Evolutionary conservation across 345 rosid species (phyloP).

Genomic region (Populus nigra): DNA sequence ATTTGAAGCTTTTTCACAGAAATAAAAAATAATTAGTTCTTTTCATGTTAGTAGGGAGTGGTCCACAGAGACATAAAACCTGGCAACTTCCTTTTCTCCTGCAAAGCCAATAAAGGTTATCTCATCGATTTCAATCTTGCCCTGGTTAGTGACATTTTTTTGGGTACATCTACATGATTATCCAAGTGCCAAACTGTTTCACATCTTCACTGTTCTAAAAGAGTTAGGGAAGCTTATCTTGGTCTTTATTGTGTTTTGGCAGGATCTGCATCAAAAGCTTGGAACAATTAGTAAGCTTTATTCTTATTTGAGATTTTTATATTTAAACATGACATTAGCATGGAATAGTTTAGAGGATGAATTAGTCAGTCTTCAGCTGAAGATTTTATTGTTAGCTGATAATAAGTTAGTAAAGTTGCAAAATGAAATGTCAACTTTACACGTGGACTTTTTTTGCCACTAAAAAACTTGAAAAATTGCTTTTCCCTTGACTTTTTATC

Average conservation of each 20-base stretch:
- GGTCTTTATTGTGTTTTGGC: slow-evolving; percentile 22
- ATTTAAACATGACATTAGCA: neutral
- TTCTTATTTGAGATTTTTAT: neutral
- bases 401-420: neutral
- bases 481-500: neutral
- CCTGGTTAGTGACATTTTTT: slow-evolving; percentile 54
- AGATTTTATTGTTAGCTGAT: neutral
- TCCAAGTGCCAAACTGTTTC: neutral
- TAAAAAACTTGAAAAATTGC: neutral
- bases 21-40: slow-evolving; percentile 1
- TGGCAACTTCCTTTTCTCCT: slow-evolving; percentile 90
- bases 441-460: neutral
- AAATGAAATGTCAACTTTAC: neutral
- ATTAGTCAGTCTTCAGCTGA: neutral
- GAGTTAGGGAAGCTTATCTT: slow-evolving; percentile 8
- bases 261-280: slow-evolving; percentile 83
- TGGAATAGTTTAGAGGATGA: neutral
- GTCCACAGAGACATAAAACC: slow-evolving; percentile 98
- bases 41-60: slow-evolving; percentile 51
- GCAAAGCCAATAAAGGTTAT: slow-evolving; percentile 70
- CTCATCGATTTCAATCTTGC: slow-evolving; percentile 97
- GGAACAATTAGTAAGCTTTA: slow-evolving; percentile 50
- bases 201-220: neutral
- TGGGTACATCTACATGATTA: neutral
- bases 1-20: neutral